Evolutionary conservation across 495 filamentous ascomycete species (phyloP), one percentile per base, ranked within the genome.

Genomic region (Aspergillus nidulans): DNA sequence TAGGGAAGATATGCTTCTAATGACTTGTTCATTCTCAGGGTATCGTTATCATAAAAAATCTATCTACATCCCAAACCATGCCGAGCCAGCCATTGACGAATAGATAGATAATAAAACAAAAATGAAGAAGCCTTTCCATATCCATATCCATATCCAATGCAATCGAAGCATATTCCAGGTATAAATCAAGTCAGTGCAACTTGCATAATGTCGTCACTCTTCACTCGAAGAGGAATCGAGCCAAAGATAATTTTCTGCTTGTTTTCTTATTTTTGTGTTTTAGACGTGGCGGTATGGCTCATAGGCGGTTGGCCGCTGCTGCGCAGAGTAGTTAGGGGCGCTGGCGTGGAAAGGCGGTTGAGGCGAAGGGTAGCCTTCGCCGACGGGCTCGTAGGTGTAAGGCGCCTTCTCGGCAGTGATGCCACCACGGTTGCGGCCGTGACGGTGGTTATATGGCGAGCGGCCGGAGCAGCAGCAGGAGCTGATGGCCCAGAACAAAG

Each of bases 401-500:
- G 75, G 77, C 23, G 75, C 68, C 69, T 80, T 78, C 55, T 78
- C 76, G 56, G 73, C 73, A 24, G 63, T 73, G 32, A 78, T 30
- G 30, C 65, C 52, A 30, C 67, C 60, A 23, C 56, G 42, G 28
- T 46, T 57, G 48, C 48, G 36, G 19, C 61, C 56, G 36, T 70
- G 59, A 34, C 63, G 62, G 68, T 75, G 69, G 62, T 69, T 67
- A 63, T 77, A 76, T 2, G 74, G 75, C 3, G 75, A 77, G 58
- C 73, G 71, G n/a, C 83, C 83, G 53, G 76, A 80, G 78, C 92
- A 96, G 84, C 92, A 97, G 87, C 92, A 97, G 52, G 84, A 78
- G 70, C 84, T 89, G 70, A 95, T 83, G 60, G 88, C 75, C 92
- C 92, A 97, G 85, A 96, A 96, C 61, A 95, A 60, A 53, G 79